These are phyloP conservation scores for Daldinia childiae DNA, from an alignment of 495 filamentous ascomycete species.

Conservation along the genomic window DNA sequence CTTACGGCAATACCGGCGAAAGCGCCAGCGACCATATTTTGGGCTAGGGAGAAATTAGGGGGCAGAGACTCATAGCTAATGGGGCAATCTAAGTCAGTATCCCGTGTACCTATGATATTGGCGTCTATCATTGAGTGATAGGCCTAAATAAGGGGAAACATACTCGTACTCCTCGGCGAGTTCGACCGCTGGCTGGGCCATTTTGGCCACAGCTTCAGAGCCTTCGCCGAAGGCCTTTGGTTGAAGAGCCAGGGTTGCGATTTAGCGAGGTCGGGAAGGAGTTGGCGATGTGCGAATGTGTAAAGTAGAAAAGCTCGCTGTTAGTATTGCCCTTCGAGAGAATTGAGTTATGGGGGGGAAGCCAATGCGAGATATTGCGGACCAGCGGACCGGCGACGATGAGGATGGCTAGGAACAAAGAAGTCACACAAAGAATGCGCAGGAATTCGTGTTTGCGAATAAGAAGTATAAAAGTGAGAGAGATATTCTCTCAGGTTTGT, in stretches of 20 bases:
- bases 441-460: neutral
- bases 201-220: constrained; percentile 64
- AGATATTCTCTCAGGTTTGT: neutral
- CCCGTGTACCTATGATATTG: neutral
- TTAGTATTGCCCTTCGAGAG: neutral
- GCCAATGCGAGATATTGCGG: constrained; percentile 31
- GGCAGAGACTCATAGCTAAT: constrained; percentile 67
- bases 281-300: constrained; percentile 7
- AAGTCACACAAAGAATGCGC: constrained; percentile 17
- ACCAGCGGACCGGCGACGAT: constrained; percentile 11
- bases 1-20: constrained; percentile 95
- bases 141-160: constrained; percentile 36
- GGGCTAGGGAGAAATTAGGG: constrained; percentile 66
- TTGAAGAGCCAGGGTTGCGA: constrained; percentile 66
- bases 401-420: constrained; percentile 20
- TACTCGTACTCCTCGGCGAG: constrained; percentile 68
- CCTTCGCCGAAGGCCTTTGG: constrained; percentile 59
- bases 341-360: neutral
- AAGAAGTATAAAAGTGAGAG: neutral
- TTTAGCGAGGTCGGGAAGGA: constrained; percentile 23
- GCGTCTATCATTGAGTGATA: neutral
- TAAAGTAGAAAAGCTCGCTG: neutral
- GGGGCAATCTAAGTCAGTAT: constrained; percentile 31
- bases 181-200: constrained; percentile 67
- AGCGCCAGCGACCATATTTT: constrained; percentile 93